Evolutionary conservation across 129 eudicot genomes (phyloP), one percentile per base, ranked within the genome.

Genomic region (Sambucus nigra): DNA sequence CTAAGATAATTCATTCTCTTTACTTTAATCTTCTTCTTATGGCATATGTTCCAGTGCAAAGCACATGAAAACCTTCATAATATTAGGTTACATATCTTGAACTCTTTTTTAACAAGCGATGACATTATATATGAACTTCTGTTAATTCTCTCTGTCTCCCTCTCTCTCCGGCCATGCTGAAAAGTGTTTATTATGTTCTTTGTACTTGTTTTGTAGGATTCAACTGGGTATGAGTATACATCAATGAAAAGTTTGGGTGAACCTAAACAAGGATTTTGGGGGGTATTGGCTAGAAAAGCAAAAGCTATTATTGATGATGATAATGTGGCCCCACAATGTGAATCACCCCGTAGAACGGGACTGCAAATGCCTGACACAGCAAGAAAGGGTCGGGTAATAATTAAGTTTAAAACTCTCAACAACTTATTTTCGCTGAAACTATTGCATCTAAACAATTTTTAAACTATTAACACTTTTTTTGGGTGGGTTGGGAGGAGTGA

Each of bases 211-310:
- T n/a, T 76, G 51, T 71, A 84, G 94, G 80, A 71, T 68, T 57
- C 82, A 53, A 51, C 94, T 50, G 58, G 59, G 45, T 59, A 67
- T 51, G 72, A 45, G 47, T 53, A 71, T 21, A 56, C 78, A 45
- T 56, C 88, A 21, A 60, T 61, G 64, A 81, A 73, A 58, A 70
- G 64, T 65, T 44, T 44, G 46, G 76, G 61, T 59, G 76, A 75
- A 63, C 69, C 78, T 3, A 79, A 76, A 42, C 77, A 68, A 25
- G 82, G 94, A 31, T 84, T 89, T 66, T 89, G 97, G 97, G 95
- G 88, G 19, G 78, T 73, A 47, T 75, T 89, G 60, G 88, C 97
- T 51, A 66, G 86, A 66, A 89, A 89, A 76, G 97, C 95, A 4
- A 81, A 87, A 69, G 69, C 88, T 15, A 71, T 89, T 51, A 63